These are phyloP conservation scores for Trichoderma koningiopsis DNA, from an alignment of 2,329 filamentous ascomycete genomes.

Conservation along the genomic window DNA sequence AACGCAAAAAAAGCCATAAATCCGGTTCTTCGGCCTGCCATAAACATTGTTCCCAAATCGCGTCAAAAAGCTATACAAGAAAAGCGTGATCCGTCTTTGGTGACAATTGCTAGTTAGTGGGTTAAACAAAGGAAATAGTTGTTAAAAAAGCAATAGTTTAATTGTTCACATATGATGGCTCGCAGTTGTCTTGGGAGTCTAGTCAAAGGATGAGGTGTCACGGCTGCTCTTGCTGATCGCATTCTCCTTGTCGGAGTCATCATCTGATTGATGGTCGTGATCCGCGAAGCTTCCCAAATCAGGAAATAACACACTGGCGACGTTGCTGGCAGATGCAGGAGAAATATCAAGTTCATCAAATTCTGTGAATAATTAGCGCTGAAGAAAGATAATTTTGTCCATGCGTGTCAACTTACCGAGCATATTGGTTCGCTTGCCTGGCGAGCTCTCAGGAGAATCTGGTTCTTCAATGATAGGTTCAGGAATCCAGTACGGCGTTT, in stretches of 20 bases:
- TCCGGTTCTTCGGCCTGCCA: background rate
- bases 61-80: background rate
- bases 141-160: background rate
- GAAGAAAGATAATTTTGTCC: background rate
- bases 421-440: slow-evolving; percentile 32
- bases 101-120: background rate
- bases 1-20: background rate
- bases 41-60: background rate
- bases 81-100: background rate
- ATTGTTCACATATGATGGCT: background rate
- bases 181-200: background rate
- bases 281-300: background rate
- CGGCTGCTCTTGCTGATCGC: slow-evolving; percentile 9
- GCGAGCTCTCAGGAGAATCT: slow-evolving; percentile 33
- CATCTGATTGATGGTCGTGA: background rate
- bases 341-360: slow-evolving; percentile 24
- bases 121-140: background rate
- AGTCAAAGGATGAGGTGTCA: slow-evolving; percentile 3
- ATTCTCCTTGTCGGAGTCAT: slow-evolving; percentile 16
- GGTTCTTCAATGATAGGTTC: slow-evolving; percentile 43
- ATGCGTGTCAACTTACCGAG: slow-evolving; percentile 34
- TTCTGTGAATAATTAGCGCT: slow-evolving; percentile 27
- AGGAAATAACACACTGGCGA: slow-evolving; percentile 9
- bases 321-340: background rate
- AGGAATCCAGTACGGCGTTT: slow-evolving; percentile 31